Base-by-base conservation (phyloP, 495 filamentous ascomycete genomes). In the Trichoderma asperelloides region DNA sequence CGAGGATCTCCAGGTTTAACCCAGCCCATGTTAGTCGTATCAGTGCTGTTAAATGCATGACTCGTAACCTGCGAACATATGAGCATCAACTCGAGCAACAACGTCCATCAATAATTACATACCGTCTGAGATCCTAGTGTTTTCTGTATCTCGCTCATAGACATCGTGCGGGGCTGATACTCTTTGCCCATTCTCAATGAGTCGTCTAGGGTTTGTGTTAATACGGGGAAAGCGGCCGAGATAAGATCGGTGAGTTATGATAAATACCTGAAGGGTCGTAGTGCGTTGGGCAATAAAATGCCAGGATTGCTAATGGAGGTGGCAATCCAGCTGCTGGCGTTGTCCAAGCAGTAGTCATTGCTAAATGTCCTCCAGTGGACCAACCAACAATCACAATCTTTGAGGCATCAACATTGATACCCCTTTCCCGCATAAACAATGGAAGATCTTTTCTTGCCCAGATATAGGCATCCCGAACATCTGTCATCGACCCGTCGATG, bases 331-430 rank as follows among this genome's bases (percentile, higher is more conserved):
- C 11, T 13, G 57, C 30, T 0, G 30, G 40, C 0, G 77, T 67
- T 2, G 81, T 84, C 72, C 73, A 86, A 0, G 67, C 80, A 0
- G 81, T 65, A 3, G 79, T 74, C 76, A 87, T 78, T 21, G 84
- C 84, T 0, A 88, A 74, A 11, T 77, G 75, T 0, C 84, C 86
- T 8, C 85, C 85, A 0, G 80, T 77, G 0, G 84, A 87, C 85
- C 85, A 88, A 0, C 86, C 85, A 0, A 88, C 72, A 0, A 73
- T 79, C 0, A 81, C 80, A 3, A 87, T 76, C 43, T 68, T 72
- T 11, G 73, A 55, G 0, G 70, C 70, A 67, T 85, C 78, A 1
- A 81, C 63, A 0, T 62, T 45, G 9, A 85, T 63, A 28, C 74
- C 75, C 23, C 11, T 33, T 11, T 37, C 28, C 27, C 7, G 28